Conservation (phyloP, 2,329 filamentous ascomycete genomes). For the Colletotrichum musae region DNA sequence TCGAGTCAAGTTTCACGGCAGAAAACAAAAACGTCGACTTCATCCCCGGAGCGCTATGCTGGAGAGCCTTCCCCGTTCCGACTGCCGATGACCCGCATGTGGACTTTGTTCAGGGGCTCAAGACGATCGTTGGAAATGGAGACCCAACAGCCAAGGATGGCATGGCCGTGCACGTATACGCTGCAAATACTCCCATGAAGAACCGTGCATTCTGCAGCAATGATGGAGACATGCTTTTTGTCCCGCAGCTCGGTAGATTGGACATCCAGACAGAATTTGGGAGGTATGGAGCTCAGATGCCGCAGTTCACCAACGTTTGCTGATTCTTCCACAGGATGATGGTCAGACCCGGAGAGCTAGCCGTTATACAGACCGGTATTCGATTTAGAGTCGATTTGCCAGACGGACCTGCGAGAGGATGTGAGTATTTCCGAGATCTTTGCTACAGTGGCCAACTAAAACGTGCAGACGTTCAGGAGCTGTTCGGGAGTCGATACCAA, state of each 20-base stretch:
- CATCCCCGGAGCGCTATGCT: conserved; percentile 57
- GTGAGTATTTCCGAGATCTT: conserved; percentile 34
- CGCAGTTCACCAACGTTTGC: not conserved
- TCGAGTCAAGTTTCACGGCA: conserved; percentile 54
- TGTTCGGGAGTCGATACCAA: conserved; percentile 74
- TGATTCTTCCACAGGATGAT: conserved; percentile 46
- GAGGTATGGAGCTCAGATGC: conserved; percentile 49
- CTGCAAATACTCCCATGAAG: conserved; percentile 62
- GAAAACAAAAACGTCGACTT: conserved; percentile 56
- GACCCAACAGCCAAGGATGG: conserved; percentile 66
- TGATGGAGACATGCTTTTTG: conserved; percentile 76
- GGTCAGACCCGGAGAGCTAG: conserved; percentile 75
- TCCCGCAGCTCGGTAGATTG: conserved; percentile 73
- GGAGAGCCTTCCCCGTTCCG: conserved; percentile 53
- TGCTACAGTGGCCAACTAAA: conserved; percentile 12
- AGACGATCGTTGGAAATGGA: conserved; percentile 64
- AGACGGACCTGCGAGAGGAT: conserved; percentile 70
- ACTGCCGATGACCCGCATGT: conserved; percentile 43
- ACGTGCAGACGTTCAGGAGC: conserved; percentile 68
- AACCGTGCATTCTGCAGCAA: conserved; percentile 64
- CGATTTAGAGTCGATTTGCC: conserved; percentile 71
- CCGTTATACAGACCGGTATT: conserved; percentile 74
- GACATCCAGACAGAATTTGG: conserved; percentile 78
- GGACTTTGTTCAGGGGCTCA: conserved; percentile 63
- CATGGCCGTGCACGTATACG: conserved; percentile 64